These are phyloP conservation scores for Solanum lignicaule DNA, from an alignment of 257 asterid species.

Conservation along the genomic window DNA sequence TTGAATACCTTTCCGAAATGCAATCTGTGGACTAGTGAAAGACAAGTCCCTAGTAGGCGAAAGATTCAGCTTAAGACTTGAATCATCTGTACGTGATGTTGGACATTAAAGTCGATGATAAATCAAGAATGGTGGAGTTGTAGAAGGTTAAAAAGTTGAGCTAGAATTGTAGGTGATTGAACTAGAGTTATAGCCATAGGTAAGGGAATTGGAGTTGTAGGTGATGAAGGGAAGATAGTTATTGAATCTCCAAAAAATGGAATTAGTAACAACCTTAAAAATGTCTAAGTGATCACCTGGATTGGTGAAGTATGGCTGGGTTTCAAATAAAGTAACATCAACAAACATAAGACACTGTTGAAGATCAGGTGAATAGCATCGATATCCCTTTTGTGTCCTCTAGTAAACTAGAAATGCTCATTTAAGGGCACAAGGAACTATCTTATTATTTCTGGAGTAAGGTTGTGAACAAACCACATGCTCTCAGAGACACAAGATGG, in stretches of 20 bases:
- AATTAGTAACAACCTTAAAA: neutral
- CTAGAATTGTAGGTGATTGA: neutral
- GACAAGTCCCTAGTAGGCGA: neutral
- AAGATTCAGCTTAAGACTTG: neutral
- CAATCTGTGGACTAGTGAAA: neutral
- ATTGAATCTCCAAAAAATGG: neutral
- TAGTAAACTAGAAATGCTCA: neutral
- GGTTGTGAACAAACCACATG: neutral
- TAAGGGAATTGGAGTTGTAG: neutral
- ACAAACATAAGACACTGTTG: neutral
- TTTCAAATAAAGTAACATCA: neutral
- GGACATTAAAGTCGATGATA: neutral
- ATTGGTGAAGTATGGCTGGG: neutral
- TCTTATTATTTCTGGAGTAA: neutral
- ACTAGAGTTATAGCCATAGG: neutral
- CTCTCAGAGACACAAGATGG: neutral
- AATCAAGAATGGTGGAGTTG: neutral
- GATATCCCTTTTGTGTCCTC: neutral
- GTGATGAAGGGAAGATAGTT: too few species aligned
- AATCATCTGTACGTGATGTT: neutral
- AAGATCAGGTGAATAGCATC: neutral
- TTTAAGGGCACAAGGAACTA: neutral
- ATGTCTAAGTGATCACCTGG: neutral
- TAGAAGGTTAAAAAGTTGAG: neutral
- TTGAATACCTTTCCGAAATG: neutral